Evolutionary conservation across 2,329 filamentous ascomycete genomes (phyloP), one percentile per base, ranked within the genome.

Genomic region (Ascochyta lentis): DNA sequence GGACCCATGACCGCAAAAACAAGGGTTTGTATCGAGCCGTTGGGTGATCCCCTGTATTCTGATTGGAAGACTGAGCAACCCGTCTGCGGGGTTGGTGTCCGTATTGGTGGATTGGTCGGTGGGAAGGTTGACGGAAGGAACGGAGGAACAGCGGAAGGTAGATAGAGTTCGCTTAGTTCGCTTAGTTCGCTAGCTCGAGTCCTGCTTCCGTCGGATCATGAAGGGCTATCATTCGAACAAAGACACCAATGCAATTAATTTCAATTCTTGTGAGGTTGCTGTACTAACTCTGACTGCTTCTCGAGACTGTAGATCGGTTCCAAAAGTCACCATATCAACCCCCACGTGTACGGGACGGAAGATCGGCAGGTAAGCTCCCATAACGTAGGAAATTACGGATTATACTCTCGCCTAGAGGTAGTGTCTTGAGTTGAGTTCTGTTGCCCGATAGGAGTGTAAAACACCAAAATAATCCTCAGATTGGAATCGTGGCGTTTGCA

Each of bases 401-500:
- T 3, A 10, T 29, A 29, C 27, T 12, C 8, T 10, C 27, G 12
- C 27, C 1, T 10, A 29, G 27, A 29, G 27, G 8, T 10, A 4
- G 7, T 10, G 8, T 29, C 27, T 31, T 6, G 12, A 15, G 29
- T 31, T 31, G 29, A 31, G 29, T 0, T 13, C 29, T 1, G 29
- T 15, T 31, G 6, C 12, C 4, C 10, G 29, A 15, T 31, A 31
- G 12, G 12, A 15, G 3, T 5, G 29, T 31, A 15, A 10, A 31
- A 31, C 29, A 31, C 5, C 29, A 6, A 8, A 15, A 31, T 29
- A 9, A 15, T 12, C 12, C 10, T 31, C 12, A 31, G 10, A 65
- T 62, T 3, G 63, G 63, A 15, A 65, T 16, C 13, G 63, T 65
- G 3, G 47, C 44, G 44, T 67, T 67, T 3, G 61, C 63, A 6